Percentiles rank a stretch among this genome's conserved stretches.
phyloP scores from a whole-genome alignment of 2,329 filamentous ascomycete species.

The Fusarium sp. region DNA sequence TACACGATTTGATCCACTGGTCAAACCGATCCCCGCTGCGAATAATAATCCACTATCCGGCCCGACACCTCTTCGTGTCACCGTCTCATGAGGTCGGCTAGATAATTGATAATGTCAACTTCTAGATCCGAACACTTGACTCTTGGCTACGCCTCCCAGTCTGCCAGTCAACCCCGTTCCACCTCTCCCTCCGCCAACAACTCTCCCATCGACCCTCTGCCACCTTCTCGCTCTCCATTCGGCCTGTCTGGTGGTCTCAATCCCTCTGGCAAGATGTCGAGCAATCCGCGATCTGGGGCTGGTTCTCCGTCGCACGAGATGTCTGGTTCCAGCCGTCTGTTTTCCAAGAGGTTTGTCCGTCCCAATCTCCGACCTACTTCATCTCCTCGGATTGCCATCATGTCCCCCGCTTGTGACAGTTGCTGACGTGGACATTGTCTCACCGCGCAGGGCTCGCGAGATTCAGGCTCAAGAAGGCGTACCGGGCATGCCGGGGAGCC shows the following conservation, averaged over 20 bases:
- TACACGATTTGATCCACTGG: conserved; percentile 28
- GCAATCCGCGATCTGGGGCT: conserved; percentile 80
- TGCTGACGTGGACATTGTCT: conserved; percentile 28
- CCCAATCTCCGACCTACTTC: conserved; percentile 10
- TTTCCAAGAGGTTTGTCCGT: conserved; percentile 85
- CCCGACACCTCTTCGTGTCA: conserved; percentile 42
- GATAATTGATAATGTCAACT: conserved; percentile 94
- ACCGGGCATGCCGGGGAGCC: conserved; percentile 72
- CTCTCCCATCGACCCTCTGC: conserved; percentile 81
- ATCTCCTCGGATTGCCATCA: conserved; percentile 22
- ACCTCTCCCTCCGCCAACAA: conserved; percentile 84
- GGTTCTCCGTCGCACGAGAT: conserved; percentile 97
- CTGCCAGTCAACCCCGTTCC: conserved; percentile 77
- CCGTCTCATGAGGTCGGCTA: conserved; percentile 62
- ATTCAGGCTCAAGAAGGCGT: conserved; percentile 97
- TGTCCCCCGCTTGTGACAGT: neutral
- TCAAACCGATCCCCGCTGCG: conserved; percentile 32
- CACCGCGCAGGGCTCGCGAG: conserved; percentile 82
- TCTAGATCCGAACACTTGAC: conserved; percentile 88
- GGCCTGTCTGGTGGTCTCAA: conserved; percentile 74
- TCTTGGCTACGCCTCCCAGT: conserved; percentile 82
- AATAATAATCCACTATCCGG: conserved; percentile 45
- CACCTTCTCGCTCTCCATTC: conserved; percentile 77
- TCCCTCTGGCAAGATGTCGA: conserved; percentile 68
- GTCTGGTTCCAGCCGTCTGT: conserved; percentile 77